Evolutionary conservation across 495 filamentous ascomycete genomes (phyloP).

Genomic region (Darksidea phi): DNA sequence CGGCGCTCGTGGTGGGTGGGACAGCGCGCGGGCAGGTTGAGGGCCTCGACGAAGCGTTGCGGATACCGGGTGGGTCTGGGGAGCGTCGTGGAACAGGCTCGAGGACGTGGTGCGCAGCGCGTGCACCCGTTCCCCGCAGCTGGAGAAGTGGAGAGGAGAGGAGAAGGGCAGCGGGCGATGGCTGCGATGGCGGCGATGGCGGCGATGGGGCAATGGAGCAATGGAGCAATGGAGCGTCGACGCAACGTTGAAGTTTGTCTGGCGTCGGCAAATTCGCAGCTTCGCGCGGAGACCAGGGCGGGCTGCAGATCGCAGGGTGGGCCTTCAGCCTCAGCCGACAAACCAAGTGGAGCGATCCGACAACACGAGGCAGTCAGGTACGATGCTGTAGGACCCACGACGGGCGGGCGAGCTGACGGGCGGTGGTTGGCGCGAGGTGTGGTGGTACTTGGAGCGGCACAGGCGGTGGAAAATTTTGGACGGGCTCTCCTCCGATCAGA

Average conservation of each 20-base stretch:
- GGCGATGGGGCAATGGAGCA: slow-evolving; percentile 4
- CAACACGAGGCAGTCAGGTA: slow-evolving; percentile 25
- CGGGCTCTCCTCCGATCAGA: slow-evolving; percentile 16
- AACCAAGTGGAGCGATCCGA: slow-evolving; percentile 26
- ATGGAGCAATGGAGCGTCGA: slow-evolving; percentile 25
- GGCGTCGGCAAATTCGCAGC: slow-evolving; percentile 27
- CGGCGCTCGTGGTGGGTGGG: slow-evolving; percentile 10
- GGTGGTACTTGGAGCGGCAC: not conserved
- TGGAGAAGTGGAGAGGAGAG: slow-evolving; percentile 1
- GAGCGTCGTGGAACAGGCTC: slow-evolving; percentile 13
- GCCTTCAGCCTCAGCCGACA: slow-evolving; percentile 32
- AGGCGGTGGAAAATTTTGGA: slow-evolving; percentile 10
- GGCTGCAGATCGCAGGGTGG: slow-evolving; percentile 26
- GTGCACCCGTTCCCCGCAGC: slow-evolving; percentile 2
- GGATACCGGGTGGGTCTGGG: slow-evolving; percentile 27
- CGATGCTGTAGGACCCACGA: slow-evolving; percentile 6
- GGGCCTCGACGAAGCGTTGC: slow-evolving; percentile 20
- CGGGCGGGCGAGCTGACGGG: not conserved
- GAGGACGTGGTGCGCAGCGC: not conserved
- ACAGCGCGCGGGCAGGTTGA: slow-evolving; percentile 10
- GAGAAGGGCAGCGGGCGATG: not conserved
- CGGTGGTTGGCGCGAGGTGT: slow-evolving; percentile 3
- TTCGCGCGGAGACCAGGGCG: slow-evolving; percentile 28
- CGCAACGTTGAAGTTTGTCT: slow-evolving; percentile 25
- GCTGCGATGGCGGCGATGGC: not conserved